Evolutionary conservation across 345 rosid species (phyloP).

Genomic region (Brassica juncea): DNA sequence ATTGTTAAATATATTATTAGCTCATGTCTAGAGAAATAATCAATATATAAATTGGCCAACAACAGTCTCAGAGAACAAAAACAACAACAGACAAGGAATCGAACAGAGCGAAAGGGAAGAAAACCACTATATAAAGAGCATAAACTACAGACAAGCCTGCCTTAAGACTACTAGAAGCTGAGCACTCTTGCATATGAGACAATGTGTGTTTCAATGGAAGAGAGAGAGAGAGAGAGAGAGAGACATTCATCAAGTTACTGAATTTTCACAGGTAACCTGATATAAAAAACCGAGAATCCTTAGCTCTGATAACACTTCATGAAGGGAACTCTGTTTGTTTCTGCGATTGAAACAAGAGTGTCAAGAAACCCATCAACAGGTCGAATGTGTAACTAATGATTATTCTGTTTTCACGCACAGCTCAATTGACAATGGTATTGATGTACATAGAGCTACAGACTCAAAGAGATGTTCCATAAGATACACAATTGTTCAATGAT

Average conservation of each 20-base stretch:
- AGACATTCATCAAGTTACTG: constrained; percentile 16
- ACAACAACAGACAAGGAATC: constrained; percentile 4
- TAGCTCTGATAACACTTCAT: constrained; percentile 6
- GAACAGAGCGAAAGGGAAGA: constrained; percentile 5
- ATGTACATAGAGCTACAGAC: neutral
- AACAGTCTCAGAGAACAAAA: constrained; percentile 16
- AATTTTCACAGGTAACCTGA: neutral
- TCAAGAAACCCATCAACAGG: constrained; percentile 11
- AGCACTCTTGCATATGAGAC: neutral
- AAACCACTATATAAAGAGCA: constrained; percentile 18
- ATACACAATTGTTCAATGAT: neutral
- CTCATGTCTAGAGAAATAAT: neutral
- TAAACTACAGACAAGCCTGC: neutral
- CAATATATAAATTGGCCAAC: constrained; percentile 19
- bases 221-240: no score
- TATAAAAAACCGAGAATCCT: constrained; percentile 19
- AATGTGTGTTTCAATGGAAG: neutral
- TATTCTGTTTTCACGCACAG: neutral
- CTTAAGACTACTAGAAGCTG: constrained; percentile 4
- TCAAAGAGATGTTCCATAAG: neutral
- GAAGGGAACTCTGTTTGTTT: neutral
- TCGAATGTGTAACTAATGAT: neutral
- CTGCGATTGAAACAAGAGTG: constrained; percentile 13
- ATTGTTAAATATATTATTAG: neutral
- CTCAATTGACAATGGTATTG: constrained; percentile 3